A percentile compares a stretch with the other conserved stretches of the same genome.
phyloP scores from a whole-genome alignment of 495 filamentous ascomycete species.

The Neurospora sp. region DNA sequence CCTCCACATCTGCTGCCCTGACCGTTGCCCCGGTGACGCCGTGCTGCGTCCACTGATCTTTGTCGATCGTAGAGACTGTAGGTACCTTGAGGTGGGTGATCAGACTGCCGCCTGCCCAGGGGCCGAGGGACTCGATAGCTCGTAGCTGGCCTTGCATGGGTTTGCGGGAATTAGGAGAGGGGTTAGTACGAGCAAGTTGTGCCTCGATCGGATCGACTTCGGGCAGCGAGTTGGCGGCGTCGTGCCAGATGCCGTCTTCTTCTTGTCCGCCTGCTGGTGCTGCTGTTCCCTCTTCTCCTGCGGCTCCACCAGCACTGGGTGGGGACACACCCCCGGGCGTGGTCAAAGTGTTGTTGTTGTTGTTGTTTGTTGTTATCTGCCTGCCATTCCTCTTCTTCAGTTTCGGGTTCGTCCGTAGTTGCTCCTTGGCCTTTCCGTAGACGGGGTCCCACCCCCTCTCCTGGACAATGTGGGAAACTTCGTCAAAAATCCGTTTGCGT shows the following conservation, averaged over 20 bases:
- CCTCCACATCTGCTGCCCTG: slow-evolving; percentile 48
- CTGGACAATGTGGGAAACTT: slow-evolving; percentile 54
- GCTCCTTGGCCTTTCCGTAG: slow-evolving; percentile 48
- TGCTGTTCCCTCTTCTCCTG: not conserved
- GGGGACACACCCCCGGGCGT: not conserved
- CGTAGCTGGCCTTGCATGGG: slow-evolving; percentile 49
- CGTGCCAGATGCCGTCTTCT: slow-evolving; percentile 23
- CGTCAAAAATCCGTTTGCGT: slow-evolving; percentile 65
- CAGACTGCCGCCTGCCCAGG: slow-evolving; percentile 84
- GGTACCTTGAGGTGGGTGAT: slow-evolving; percentile 66
- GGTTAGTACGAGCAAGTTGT: slow-evolving; percentile 28
- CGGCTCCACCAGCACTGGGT: not conserved
- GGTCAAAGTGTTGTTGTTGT: not conserved
- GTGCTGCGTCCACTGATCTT: slow-evolving; percentile 71
- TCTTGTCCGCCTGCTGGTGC: slow-evolving; percentile 1
- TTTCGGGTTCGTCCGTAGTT: slow-evolving; percentile 43
- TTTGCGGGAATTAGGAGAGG: not conserved
- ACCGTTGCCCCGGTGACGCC: slow-evolving; percentile 58
- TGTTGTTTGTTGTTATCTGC: slow-evolving; percentile 9
- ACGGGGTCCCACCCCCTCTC: slow-evolving; percentile 69
- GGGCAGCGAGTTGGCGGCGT: slow-evolving; percentile 34
- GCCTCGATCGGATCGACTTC: slow-evolving; percentile 56
- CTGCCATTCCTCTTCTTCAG: slow-evolving; percentile 30
- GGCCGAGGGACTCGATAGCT: slow-evolving; percentile 70
- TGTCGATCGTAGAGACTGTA: slow-evolving; percentile 72